Evolutionary conservation across 2,329 filamentous ascomycete species (phyloP).

Genomic region (Thielaviopsis punctulata): DNA sequence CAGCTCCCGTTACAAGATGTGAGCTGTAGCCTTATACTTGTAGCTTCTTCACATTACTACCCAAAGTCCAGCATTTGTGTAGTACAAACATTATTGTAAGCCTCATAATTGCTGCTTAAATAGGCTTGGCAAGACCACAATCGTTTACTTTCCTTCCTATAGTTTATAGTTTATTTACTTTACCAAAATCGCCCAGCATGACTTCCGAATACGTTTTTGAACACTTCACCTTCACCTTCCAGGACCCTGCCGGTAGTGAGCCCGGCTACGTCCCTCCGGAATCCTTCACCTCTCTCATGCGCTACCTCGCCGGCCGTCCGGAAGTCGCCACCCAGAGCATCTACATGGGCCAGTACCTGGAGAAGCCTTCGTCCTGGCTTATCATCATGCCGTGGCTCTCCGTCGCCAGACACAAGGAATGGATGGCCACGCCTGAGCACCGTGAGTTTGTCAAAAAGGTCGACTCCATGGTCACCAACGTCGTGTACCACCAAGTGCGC

Average conservation of each 20-base stretch:
- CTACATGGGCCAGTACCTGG: constrained; percentile 21
- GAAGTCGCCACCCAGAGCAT: constrained; percentile 19
- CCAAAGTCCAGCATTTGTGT: background rate
- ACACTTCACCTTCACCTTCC: constrained; percentile 20
- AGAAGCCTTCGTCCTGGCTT: constrained; percentile 19
- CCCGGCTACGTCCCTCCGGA: constrained; percentile 16
- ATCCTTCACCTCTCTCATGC: constrained; percentile 14
- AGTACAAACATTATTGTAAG: no score
- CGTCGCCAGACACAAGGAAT: constrained; percentile 20
- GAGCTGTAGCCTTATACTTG: background rate
- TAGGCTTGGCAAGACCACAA: no score
- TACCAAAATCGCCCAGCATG: constrained; percentile 14
- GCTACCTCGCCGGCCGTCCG: background rate
- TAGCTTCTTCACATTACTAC: background rate
- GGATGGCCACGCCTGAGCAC: constrained; percentile 23
- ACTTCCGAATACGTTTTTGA: constrained; percentile 17
- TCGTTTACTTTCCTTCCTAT: no score
- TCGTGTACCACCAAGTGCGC: constrained; percentile 2
- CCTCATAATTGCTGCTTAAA: background rate
- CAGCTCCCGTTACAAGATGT: background rate
- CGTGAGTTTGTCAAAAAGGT: constrained; percentile 21
- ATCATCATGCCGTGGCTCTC: constrained; percentile 22
- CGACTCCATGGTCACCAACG: constrained; percentile 14
- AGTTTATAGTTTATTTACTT: no score
- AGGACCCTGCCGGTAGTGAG: constrained; percentile 16